Conservation (phyloP, 176 grass and related monocot species). For the Musa troglodytarum region DNA sequence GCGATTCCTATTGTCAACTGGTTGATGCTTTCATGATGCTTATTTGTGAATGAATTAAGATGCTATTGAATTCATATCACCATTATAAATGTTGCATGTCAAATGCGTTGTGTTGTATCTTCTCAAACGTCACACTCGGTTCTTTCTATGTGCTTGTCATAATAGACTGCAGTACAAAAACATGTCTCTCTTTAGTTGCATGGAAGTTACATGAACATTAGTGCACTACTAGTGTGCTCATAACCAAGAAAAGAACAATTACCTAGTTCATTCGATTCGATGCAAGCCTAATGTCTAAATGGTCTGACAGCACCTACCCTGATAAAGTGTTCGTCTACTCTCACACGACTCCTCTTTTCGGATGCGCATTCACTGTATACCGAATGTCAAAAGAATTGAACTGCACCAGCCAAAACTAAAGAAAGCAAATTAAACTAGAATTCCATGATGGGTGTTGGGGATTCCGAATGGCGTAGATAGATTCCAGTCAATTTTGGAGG, state of each 20-base stretch:
- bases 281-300: constrained; percentile 20
- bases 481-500: not conserved
- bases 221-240: not conserved
- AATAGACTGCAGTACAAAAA: not conserved
- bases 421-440: not conserved
- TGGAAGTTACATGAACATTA: constrained; percentile 21
- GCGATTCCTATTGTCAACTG: too few species aligned
- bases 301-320: constrained; percentile 32
- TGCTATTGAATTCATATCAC: too few species aligned
- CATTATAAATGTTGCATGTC: too few species aligned
- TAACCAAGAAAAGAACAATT: too few species aligned
- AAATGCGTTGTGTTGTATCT: too few species aligned
- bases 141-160: too few species aligned
- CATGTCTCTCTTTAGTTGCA: not conserved
- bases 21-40: too few species aligned
- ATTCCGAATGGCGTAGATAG: not conserved
- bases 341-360: not conserved
- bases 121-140: too few species aligned
- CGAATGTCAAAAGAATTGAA: not conserved
- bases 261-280: not conserved
- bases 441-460: not conserved
- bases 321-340: constrained; percentile 39
- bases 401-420: too few species aligned
- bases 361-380: not conserved
- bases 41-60: too few species aligned